Percentiles rank a stretch among this genome's conserved stretches.
Evolutionary conservation across 345 rosid species (phyloP).

Genomic region (Angophora floribunda): DNA sequence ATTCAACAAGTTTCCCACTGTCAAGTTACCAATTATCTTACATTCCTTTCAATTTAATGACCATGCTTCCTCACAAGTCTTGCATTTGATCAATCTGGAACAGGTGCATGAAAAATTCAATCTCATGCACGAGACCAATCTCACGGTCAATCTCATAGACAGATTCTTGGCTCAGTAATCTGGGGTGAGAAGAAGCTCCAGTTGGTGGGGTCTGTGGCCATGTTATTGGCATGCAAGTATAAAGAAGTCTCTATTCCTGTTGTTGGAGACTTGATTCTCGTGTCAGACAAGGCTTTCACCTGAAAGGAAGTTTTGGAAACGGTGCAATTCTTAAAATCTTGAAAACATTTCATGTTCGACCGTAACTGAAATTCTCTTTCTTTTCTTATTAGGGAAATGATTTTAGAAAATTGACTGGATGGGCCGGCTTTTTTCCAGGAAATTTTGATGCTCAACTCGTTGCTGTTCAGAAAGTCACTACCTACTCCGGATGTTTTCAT

Average conservation of each 20-base stretch:
- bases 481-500: slow-evolving; percentile 37
- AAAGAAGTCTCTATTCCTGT: slow-evolving; percentile 91
- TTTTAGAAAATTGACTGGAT: not conserved
- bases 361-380: not conserved
- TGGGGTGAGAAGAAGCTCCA: slow-evolving; percentile 72
- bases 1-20: not conserved
- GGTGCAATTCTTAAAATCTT: slow-evolving; percentile 16
- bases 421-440: slow-evolving; percentile 41
- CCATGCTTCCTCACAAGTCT: not conserved
- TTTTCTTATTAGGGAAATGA: not conserved
- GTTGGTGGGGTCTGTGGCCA: slow-evolving; percentile 82
- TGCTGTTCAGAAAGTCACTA: slow-evolving; percentile 62
- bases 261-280: slow-evolving; percentile 73
- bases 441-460: slow-evolving; percentile 47
- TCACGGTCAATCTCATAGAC: not conserved
- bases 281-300: slow-evolving; percentile 81
- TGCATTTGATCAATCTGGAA: not conserved
- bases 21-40: not conserved
- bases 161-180: slow-evolving; percentile 61
- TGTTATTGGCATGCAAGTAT: slow-evolving; percentile 90
- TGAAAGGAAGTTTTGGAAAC: slow-evolving; percentile 60
- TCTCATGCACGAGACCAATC: slow-evolving; percentile 72
- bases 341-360: not conserved
- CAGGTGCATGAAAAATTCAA: slow-evolving; percentile 95
- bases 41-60: not conserved